Conservation (phyloP, 177 flowering plant species). For the Vitis hybrid region DNA sequence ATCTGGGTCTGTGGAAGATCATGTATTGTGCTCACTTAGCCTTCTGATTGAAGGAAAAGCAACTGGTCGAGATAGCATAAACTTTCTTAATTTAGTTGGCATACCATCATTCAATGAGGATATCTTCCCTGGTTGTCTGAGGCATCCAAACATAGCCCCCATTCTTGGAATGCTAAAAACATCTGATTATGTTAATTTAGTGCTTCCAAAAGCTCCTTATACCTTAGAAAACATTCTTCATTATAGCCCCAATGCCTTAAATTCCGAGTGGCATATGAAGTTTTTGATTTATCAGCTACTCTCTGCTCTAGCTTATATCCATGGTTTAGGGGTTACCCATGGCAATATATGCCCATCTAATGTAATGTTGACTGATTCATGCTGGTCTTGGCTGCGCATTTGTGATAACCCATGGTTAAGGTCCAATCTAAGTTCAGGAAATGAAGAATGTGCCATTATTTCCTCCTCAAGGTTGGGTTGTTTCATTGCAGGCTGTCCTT, state of each 20-base stretch:
- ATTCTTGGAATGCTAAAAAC: conserved; percentile 66
- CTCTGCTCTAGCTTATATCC: conserved; percentile 73
- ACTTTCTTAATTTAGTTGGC: conserved; percentile 73
- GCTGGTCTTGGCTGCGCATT: conserved; percentile 73
- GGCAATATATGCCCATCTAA: conserved; percentile 71
- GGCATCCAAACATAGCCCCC: conserved; percentile 90
- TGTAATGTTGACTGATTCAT: conserved; percentile 58
- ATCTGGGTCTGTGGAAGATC: conserved; percentile 73
- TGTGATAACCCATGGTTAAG: conserved; percentile 30
- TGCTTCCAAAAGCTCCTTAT: conserved; percentile 67
- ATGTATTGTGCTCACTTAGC: conserved; percentile 53
- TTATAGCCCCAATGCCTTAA: conserved; percentile 68
- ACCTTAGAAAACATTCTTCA: conserved; percentile 74
- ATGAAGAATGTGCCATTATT: conserved; percentile 12
- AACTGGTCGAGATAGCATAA: conserved; percentile 46
- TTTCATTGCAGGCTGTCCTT: conserved; percentile 48
- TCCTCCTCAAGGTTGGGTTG: conserved; percentile 27
- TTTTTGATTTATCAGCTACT: conserved; percentile 82
- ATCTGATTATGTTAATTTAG: conserved; percentile 34
- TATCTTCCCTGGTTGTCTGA: conserved; percentile 61
- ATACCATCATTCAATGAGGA: conserved; percentile 61
- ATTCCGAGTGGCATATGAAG: conserved; percentile 70
- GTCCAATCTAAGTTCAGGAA: conserved; percentile 15
- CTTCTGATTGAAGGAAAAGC: conserved; percentile 67
- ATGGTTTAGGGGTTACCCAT: conserved; percentile 73